Evolutionary conservation across 306 rosid genomes (phyloP), one percentile per base, ranked within the genome.

Genomic region (Purshia tridentata): DNA sequence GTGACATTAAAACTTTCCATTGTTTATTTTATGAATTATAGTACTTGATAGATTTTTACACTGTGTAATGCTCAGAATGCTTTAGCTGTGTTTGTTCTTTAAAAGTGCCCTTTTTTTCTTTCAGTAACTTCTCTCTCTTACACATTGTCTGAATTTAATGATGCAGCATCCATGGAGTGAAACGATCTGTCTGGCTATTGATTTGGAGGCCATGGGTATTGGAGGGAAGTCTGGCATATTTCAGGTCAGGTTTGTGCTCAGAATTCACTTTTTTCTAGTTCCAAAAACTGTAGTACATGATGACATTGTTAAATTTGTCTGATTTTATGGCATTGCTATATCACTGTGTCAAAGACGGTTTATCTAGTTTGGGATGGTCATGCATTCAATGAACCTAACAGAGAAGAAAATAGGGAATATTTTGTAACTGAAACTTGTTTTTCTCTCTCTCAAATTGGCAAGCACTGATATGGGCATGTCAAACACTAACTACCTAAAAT

Each of bases 171-270:
- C 96, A 64, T 94, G 97, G 98, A 91, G 88, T 74, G 53, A 78
- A 48, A 86, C 96, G 44, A 65, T 89, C 69, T 83, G 84, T 39
- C 42, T 91, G 90, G 98, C 97, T 75, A 81, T 91, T 82, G 98
- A 94, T 88, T 77, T 94, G 81, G 98, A 91, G 86, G 97, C 98
- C 72, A 88, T 94, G 96, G 98, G 98, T 55, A 76, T 88, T 81
- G 98, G 98, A 86, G 98, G 98, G 77, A 94, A 86, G 74, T 91
- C 97, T 54, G 78, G 84, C 84, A 89, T 94, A 79, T 94, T 94
- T 79, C 98, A 94, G 98, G 98, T 91, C 76, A 83, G 79, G 37
- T 76, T 61, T 79, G 72, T 83, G 58, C 75, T 73, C 54, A 40
- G 69, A 45, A 56, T 56, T 69, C 81, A 53, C 57, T 65, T 22